Evolutionary conservation across 2,329 filamentous ascomycete species (phyloP).

Genomic region (Endoconidiophora polonica): DNA sequence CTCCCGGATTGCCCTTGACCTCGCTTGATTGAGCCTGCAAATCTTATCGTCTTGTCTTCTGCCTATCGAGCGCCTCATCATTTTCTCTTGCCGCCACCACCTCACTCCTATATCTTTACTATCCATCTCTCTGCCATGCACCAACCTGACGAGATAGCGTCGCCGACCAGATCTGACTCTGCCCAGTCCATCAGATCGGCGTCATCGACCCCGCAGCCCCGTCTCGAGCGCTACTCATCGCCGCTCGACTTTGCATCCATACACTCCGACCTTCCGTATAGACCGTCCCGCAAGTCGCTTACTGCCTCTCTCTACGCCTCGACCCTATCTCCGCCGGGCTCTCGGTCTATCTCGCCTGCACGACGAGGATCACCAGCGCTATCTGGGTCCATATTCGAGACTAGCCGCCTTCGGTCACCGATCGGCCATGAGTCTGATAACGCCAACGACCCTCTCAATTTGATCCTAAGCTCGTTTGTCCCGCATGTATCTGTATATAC

Average conservation of each 20-base stretch:
- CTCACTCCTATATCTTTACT: background rate
- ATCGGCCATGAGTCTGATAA: conserved; percentile 28
- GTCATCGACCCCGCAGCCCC: conserved; percentile 39
- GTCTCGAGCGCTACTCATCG: conserved; percentile 17
- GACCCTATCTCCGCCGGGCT: conserved; percentile 50
- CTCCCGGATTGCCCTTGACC: background rate
- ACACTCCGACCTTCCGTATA: conserved; percentile 8
- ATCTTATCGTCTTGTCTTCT: background rate
- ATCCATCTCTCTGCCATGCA: conserved; percentile 28
- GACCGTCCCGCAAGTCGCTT: conserved; percentile 33
- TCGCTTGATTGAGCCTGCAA: background rate
- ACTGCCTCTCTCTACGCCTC: conserved; percentile 44
- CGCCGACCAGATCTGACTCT: conserved; percentile 39
- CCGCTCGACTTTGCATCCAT: conserved; percentile 9
- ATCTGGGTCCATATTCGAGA: conserved; percentile 41
- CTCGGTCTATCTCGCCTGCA: conserved; percentile 50
- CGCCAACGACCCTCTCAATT: conserved; percentile 38
- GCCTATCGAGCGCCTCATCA: background rate
- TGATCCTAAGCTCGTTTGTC: conserved; percentile 73
- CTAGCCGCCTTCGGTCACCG: conserved; percentile 27
- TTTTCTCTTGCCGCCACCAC: background rate
- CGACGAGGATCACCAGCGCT: conserved; percentile 39
- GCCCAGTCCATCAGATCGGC: conserved; percentile 54
- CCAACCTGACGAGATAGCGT: conserved; percentile 45
- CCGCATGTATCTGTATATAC: conserved; percentile 77